These are phyloP conservation scores for Lasiosphaeris hirsuta DNA, from an alignment of 495 filamentous ascomycete species.

Conservation along the genomic window DNA sequence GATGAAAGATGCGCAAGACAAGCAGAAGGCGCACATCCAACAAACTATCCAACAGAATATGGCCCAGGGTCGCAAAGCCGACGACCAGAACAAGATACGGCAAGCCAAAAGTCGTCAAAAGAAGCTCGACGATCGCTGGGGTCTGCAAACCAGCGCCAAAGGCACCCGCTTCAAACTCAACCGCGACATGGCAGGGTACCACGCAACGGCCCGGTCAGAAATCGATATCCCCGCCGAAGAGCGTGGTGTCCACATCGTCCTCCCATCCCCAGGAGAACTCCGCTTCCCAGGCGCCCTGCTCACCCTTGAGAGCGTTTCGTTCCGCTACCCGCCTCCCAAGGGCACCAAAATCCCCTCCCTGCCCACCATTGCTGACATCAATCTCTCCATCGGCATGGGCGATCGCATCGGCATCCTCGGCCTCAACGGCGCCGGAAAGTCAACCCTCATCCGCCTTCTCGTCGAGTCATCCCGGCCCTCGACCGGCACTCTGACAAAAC, in stretches of 20 bases:
- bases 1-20: conserved; percentile 76
- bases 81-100: conserved; percentile 75
- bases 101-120: conserved; percentile 77
- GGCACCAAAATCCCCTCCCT: conserved; percentile 1
- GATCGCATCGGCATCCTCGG: conserved; percentile 72
- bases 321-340: conserved; percentile 46
- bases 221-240: conserved; percentile 72
- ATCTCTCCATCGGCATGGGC: conserved; percentile 62
- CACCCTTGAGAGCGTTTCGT: conserved; percentile 61
- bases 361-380: conserved; percentile 52
- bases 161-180: conserved; percentile 77
- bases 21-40: conserved; percentile 72
- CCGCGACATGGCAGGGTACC: conserved; percentile 62
- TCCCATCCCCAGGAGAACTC: conserved; percentile 62
- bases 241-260: conserved; percentile 49
- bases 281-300: conserved; percentile 71
- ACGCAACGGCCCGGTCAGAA: conserved; percentile 52
- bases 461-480: conserved; percentile 43
- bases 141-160: conserved; percentile 64
- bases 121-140: conserved; percentile 75
- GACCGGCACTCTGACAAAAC: conserved; percentile 55
- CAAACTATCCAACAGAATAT: conserved; percentile 67
- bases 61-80: conserved; percentile 63
- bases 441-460: conserved; percentile 62
- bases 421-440: conserved; percentile 72